phyloP scores from a whole-genome alignment of 345 rosid species.

The Kernera saxatilis region DNA sequence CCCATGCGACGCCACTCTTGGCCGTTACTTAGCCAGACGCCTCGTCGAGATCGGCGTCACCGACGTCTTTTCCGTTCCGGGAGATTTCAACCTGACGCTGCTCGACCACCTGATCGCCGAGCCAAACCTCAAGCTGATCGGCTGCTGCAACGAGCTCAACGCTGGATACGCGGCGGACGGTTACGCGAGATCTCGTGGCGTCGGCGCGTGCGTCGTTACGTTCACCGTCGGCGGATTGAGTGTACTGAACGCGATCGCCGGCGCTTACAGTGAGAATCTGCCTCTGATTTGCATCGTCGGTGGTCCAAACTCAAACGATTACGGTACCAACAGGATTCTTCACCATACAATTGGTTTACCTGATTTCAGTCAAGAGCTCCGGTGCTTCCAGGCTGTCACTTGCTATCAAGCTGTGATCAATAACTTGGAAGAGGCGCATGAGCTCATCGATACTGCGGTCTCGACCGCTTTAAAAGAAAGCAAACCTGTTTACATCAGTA shows the following conservation, averaged over 20 bases:
- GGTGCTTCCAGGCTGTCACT: constrained; percentile 57
- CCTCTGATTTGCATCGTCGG: constrained; percentile 60
- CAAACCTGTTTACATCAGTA: constrained; percentile 62
- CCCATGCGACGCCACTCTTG: constrained; percentile 46
- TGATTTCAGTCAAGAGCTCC: constrained; percentile 53
- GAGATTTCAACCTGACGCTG: constrained; percentile 66
- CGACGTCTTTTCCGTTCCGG: constrained; percentile 64
- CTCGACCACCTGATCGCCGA: constrained; percentile 65
- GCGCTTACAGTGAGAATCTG: constrained; percentile 59
- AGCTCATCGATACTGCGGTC: constrained; percentile 52
- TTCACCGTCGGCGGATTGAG: constrained; percentile 71
- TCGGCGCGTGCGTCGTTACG: constrained; percentile 66
- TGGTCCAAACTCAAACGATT: constrained; percentile 65
- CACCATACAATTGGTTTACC: constrained; percentile 64
- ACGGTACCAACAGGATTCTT: constrained; percentile 52
- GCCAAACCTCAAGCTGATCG: constrained; percentile 48
- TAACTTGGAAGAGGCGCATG: constrained; percentile 57
- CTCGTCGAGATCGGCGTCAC: constrained; percentile 57
- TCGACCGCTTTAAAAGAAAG: constrained; percentile 50
- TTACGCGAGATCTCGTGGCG: constrained; percentile 59
- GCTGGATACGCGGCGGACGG: constrained; percentile 74
- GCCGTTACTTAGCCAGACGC: constrained; percentile 60
- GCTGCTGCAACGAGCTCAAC: constrained; percentile 78
- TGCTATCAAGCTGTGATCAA: constrained; percentile 56
- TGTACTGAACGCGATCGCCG: constrained; percentile 57